Evolutionary conservation across 2,329 filamentous ascomycete genomes (phyloP).

Genomic region (Coniella lustricola): DNA sequence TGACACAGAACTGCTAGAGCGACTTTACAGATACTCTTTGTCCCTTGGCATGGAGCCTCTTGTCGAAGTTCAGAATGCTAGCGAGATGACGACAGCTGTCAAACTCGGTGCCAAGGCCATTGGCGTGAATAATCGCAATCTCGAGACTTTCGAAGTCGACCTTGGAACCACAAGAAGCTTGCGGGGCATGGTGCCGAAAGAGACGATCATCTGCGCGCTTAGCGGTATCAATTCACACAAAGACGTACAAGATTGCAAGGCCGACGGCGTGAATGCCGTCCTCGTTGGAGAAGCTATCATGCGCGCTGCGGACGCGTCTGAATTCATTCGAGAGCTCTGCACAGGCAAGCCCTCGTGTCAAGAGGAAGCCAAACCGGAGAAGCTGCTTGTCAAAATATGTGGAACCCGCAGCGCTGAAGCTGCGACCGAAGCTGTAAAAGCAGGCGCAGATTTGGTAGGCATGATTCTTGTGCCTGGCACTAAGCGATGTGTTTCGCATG

Average conservation of each 20-base stretch:
- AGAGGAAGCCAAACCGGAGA: slow-evolving; percentile 30
- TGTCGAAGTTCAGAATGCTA: slow-evolving; percentile 90
- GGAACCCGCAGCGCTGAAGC: slow-evolving; percentile 80
- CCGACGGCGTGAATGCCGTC: slow-evolving; percentile 85
- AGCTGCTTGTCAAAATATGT: slow-evolving; percentile 85
- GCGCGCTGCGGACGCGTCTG: slow-evolving; percentile 74
- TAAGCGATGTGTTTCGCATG: slow-evolving; percentile 71
- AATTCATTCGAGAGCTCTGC: slow-evolving; percentile 80
- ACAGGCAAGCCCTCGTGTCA: slow-evolving; percentile 41
- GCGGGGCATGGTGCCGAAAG: slow-evolving; percentile 76
- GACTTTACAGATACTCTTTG: slow-evolving; percentile 80
- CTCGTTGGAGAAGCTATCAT: slow-evolving; percentile 95
- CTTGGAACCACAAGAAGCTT: slow-evolving; percentile 84
- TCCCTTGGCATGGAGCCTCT: slow-evolving; percentile 95
- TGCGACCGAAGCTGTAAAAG: slow-evolving; percentile 71
- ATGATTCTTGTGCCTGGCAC: slow-evolving; percentile 83
- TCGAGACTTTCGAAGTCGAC: slow-evolving; percentile 95
- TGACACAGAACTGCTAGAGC: slow-evolving; percentile 62
- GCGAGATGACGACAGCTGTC: slow-evolving; percentile 86
- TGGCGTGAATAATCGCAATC: slow-evolving; percentile 94
- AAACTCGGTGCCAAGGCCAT: slow-evolving; percentile 84
- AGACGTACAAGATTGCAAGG: slow-evolving; percentile 81
- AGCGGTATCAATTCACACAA: slow-evolving; percentile 87
- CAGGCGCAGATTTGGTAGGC: slow-evolving; percentile 85
- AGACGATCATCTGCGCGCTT: slow-evolving; percentile 84